Evolutionary conservation across 768 basidiomycete genomes (phyloP).

Genomic region (Scleroderma bovista): DNA sequence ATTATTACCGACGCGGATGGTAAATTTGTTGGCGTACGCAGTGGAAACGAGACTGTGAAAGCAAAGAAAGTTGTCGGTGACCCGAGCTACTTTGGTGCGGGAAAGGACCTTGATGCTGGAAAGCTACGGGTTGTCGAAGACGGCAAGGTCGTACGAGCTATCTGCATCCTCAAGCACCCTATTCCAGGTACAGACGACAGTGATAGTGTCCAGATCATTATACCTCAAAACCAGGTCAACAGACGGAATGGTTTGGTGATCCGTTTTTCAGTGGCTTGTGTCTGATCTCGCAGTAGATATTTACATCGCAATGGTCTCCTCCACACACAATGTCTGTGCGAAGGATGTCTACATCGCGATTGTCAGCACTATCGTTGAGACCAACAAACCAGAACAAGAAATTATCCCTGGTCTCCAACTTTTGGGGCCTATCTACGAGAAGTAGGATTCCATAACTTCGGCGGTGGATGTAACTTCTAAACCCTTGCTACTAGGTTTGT

Average conservation of each 20-base stretch:
- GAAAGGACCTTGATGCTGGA: constrained; percentile 55
- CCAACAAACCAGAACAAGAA: constrained; percentile 85
- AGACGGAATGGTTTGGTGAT: constrained; percentile 74
- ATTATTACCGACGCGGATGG: constrained; percentile 84
- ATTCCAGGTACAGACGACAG: constrained; percentile 95
- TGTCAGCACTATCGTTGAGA: constrained; percentile 98
- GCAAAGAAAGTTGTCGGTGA: constrained; percentile 98
- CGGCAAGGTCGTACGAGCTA: constrained; percentile 91
- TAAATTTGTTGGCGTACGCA: constrained; percentile 89
- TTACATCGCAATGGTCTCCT: constrained; percentile 96
- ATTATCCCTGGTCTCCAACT: constrained; percentile 89
- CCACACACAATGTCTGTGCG: constrained; percentile 96
- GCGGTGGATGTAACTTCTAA: constrained; percentile 5
- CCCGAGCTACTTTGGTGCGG: constrained; percentile 93
- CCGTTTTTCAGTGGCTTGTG: background rate
- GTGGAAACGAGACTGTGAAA: constrained; percentile 86
- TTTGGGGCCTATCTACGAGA: constrained; percentile 88
- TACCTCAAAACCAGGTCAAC: constrained; percentile 96
- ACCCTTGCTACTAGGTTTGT: constrained; percentile 61
- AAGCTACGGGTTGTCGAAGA: constrained; percentile 89
- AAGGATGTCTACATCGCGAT: constrained; percentile 95
- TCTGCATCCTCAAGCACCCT: constrained; percentile 96
- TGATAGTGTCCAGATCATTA: constrained; percentile 95
- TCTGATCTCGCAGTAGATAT: constrained; percentile 59
- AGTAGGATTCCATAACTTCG: constrained; percentile 46